Base-by-base conservation (phyloP, 495 filamentous ascomycete genomes). In the Xylaria castorea region DNA sequence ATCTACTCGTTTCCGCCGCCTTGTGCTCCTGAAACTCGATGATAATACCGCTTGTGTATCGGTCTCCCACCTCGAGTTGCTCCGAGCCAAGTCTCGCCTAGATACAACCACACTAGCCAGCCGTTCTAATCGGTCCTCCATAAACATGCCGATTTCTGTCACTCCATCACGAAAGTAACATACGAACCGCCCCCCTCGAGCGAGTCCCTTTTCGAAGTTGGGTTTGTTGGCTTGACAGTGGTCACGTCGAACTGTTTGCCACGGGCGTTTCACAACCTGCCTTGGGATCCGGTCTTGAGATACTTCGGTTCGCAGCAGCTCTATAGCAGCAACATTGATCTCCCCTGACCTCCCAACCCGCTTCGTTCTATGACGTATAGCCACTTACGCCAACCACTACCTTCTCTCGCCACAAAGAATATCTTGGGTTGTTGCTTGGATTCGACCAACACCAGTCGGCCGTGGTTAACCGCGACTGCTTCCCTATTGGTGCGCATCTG, bases 51-150 rank as follows among this genome's bases (percentile, higher is more conserved):
- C 70, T 67, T 61, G 70, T 67, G 51, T 46, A 60, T 44, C 69
- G 34, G 18, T 36, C 69, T 63, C 68, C 72, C 73, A 77, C 75
- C 58, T 72, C 71, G 62, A 76, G 76, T 66, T 68, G 75, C 74
- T 72, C 69, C 46, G 69, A 65, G 69, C 68, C 58, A 63, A 25
- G 18, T 71, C 60, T 61, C 36, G 68, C 32, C 25, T 65, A 65
- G 48, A 71, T 51, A 64, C 68, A 42, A 46, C 60, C n/a, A 51
- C 58, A 50, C n/a, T 25, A 34, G 68, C 48, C 25, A 30, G 40
- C 30, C 63, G 25, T 48, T 38, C 62, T 48, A 38, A 25, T 66
- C 46, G 51, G 51, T 66, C 38, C 63, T 66, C 36, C 50, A 34
- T 40, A 64, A 67, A 40, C 40, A 72, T 72, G 70, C 58, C 63